Percentiles rank a stretch among this genome's conserved stretches.
phyloP scores from a whole-genome alignment of 2,329 filamentous ascomycete genomes.

The Cercospora zeina region DNA sequence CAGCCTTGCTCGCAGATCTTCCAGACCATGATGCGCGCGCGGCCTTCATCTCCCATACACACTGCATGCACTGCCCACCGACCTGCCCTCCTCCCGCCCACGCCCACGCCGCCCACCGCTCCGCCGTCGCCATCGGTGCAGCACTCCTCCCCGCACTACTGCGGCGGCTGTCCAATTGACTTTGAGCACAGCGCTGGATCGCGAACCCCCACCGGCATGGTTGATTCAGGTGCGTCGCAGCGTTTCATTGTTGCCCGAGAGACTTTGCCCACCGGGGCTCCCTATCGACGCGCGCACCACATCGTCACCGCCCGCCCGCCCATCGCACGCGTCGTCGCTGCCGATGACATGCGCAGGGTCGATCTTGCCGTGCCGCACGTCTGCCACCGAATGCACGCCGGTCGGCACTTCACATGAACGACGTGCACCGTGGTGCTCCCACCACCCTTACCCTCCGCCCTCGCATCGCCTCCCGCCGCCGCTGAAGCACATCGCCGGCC shows the following conservation, averaged over 20 bases:
- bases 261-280: not conserved
- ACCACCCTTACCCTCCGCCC: not conserved
- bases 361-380: conserved; percentile 4
- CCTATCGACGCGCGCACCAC: not conserved
- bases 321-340: conserved; percentile 2
- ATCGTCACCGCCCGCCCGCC: not conserved
- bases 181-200: conserved; percentile 45
- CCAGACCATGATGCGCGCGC: conserved; percentile 6
- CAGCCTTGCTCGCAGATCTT: not conserved
- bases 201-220: conserved; percentile 11
- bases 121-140: conserved; percentile 16
- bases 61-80: not conserved
- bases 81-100: not conserved
- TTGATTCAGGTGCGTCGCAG: not conserved
- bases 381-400: not conserved
- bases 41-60: conserved; percentile 3
- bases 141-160: not conserved
- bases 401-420: not conserved
- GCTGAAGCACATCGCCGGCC: not conserved
- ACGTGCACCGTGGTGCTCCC: not conserved
- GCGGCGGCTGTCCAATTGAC: conserved; percentile 46
- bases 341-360: conserved; percentile 7
- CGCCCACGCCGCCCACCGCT: not conserved
- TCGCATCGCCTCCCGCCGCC: not conserved
- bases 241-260: conserved; percentile 8